Percentiles rank a stretch among this genome's conserved stretches.
Evolutionary conservation across 805 yeast genomes (phyloP).

Genomic region (Yarrowia sp.): DNA sequence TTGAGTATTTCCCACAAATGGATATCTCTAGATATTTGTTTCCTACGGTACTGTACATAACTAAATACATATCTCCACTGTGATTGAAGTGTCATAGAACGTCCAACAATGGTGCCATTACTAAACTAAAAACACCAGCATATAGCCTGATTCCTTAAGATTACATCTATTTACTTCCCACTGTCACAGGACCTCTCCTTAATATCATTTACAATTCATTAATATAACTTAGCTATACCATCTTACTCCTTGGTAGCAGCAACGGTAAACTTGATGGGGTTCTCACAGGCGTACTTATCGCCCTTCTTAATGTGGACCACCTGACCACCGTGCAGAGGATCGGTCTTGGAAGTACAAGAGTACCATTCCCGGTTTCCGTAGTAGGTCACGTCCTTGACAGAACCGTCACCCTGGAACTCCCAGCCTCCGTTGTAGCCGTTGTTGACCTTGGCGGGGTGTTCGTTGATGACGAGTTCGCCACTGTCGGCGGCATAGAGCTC

Average conservation of each 20-base stretch:
- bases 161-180: no score
- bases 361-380: constrained; percentile 11
- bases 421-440: constrained; percentile 13
- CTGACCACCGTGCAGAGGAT: constrained; percentile 17
- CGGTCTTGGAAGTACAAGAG: constrained; percentile 2
- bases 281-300: constrained; percentile 7
- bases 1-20: no score
- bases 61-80: no score
- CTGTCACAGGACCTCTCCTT: no score
- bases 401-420: neutral
- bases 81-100: no score
- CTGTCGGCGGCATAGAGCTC: constrained; percentile 3
- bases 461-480: constrained; percentile 10
- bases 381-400: constrained; percentile 3
- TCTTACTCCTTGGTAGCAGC: constrained; percentile 1
- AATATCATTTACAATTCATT: neutral
- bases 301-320: constrained; percentile 14
- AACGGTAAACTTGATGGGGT: constrained; percentile 18
- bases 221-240: neutral
- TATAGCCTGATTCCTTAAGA: no score
- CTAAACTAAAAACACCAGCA: no score
- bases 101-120: no score
- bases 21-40: no score
- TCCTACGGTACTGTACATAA: no score
- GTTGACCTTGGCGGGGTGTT: neutral